Conservation (phyloP, 129 eudicot genomes). For the Glebionis coronaria region DNA sequence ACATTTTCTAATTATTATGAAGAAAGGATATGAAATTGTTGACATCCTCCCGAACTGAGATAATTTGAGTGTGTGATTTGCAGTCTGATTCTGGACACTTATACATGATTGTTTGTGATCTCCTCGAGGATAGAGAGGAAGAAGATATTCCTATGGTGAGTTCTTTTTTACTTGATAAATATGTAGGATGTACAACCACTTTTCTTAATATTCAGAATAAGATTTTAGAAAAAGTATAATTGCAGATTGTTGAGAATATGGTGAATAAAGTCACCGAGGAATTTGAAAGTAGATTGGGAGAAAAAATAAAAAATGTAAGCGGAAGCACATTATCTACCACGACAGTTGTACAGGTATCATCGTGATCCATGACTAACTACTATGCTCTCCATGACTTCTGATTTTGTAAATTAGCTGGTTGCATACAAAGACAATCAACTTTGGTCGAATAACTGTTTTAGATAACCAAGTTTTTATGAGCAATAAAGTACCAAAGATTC, state of each 20-base stretch:
- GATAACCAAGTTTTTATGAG: too few species aligned
- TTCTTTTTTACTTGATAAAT: slow-evolving; percentile 21
- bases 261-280: slow-evolving; percentile 64
- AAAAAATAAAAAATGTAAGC: background rate
- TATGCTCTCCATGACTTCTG: too few species aligned
- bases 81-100: slow-evolving; percentile 40
- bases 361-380: slow-evolving; percentile 3
- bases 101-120: slow-evolving; percentile 53
- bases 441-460: too few species aligned
- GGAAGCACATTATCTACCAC: background rate
- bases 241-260: slow-evolving; percentile 69
- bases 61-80: slow-evolving; percentile 21
- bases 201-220: background rate
- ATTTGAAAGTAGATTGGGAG: slow-evolving; percentile 50
- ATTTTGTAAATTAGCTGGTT: too few species aligned
- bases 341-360: slow-evolving; percentile 29
- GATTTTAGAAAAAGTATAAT: too few species aligned
- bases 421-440: too few species aligned
- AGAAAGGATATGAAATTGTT: background rate
- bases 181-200: background rate
- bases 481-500: background rate
- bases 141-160: slow-evolving; percentile 84
- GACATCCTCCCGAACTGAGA: background rate
- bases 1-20: background rate
- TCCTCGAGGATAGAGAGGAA: slow-evolving; percentile 64